Evolutionary conservation across 768 basidiomycete species (phyloP), one percentile per base, ranked within the genome.

Genomic region (Pholiota molesta): DNA sequence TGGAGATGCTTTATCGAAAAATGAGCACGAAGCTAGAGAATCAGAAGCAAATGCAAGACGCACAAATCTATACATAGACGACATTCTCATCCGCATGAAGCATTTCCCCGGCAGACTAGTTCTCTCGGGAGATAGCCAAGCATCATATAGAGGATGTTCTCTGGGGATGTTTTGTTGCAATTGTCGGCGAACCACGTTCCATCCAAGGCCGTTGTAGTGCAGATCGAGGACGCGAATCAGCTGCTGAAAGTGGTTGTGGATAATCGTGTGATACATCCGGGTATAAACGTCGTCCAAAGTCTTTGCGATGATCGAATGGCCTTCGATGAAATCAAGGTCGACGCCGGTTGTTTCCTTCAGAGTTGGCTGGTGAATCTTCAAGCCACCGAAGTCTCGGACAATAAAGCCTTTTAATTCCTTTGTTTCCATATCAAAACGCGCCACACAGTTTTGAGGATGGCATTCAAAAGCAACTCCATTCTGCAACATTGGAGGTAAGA

Each of bases 381-480:
- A 68, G 1, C 85, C 85, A 23, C 84, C 85, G 69, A 85, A 85
- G 62, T 87, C 86, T 26, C 85, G 80, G 31, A 87, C 78, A 62
- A 85, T 77, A 70, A 87, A 86, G 0, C 84, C 85, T 37, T 77
- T 79, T 3, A 86, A 68, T 55, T 81, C 79, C 57, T 82, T 81
- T 4, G 84, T 81, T 26, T 74, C 61, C 4, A 81, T 63, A 61
- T 82, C 79, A 63, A 85, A 86, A 1, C 84, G 79, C 6, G 83
- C 83, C 8, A 87, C 73, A 61, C 83, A 85, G 62, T 87, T 86
- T 70, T 87, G 86, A 1, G 83, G 83, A 66, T 87, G 86, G 53
- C 79, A 82, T 68, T 87, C 84, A 65, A 87, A 86, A 1, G 81
- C 84, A 4, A 87, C 83, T 7, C 85, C 84, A 60, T 87, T 83